Conservation (phyloP, 768 basidiomycete species). For the Boletus rufocinnamomeus region DNA sequence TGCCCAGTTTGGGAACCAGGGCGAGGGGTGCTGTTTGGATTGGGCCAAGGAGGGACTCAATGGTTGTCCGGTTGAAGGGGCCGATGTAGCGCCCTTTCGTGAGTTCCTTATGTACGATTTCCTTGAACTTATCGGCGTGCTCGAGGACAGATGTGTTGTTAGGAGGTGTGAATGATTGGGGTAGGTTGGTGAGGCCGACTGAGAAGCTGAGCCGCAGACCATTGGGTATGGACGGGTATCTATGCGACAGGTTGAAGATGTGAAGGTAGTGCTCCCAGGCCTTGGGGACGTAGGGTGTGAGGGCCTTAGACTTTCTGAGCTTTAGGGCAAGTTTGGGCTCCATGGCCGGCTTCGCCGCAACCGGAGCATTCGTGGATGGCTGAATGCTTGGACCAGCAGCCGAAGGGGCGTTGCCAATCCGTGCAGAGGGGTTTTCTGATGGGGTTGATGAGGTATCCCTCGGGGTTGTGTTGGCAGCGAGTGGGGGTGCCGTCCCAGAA, state of each 20-base stretch:
- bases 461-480: too few relatives aligned
- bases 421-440: too few relatives aligned
- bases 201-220: background rate
- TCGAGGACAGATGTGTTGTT: too few relatives aligned
- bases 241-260: background rate
- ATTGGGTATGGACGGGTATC: background rate
- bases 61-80: background rate
- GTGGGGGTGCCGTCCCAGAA: too few relatives aligned
- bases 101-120: background rate
- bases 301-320: background rate
- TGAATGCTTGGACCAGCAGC: background rate
- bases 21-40: too few relatives aligned
- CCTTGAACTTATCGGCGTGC: background rate
- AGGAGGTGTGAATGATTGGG: too few relatives aligned
- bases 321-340: too few relatives aligned
- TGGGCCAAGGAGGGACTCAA: too few relatives aligned
- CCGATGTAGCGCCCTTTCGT: background rate
- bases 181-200: too few relatives aligned
- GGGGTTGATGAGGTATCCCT: background rate
- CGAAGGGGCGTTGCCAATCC: too few relatives aligned
- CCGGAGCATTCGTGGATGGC: background rate
- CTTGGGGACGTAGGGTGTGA: background rate
- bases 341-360: rapidly evolving
- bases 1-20: too few relatives aligned
- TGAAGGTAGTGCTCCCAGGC: background rate